Percentiles rank a stretch among this genome's conserved stretches.
These are phyloP conservation scores for Xylaria cubensis DNA, from an alignment of 495 filamentous ascomycete genomes.

Conservation along the genomic window DNA sequence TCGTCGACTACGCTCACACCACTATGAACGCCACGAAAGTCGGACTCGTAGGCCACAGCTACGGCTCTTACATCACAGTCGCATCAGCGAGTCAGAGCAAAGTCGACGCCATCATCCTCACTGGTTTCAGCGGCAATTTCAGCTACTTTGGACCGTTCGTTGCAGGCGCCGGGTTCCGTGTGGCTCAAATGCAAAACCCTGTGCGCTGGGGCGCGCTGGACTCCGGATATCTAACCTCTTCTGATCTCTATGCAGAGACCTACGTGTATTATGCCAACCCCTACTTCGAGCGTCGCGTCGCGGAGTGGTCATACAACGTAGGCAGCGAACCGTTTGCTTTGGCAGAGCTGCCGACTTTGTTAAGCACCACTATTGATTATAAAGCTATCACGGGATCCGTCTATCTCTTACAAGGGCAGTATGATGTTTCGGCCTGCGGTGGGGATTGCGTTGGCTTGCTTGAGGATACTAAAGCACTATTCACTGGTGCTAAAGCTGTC, in stretches of 20 bases:
- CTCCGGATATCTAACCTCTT: constrained; percentile 32
- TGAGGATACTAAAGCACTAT: constrained; percentile 26
- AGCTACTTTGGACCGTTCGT: constrained; percentile 36
- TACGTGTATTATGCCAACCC: constrained; percentile 32
- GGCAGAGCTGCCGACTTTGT: constrained; percentile 35
- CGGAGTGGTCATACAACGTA: constrained; percentile 34
- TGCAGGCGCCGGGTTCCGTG: constrained; percentile 34
- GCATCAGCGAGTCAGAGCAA: constrained; percentile 31
- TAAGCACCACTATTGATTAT: constrained; percentile 25
- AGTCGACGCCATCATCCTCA: constrained; percentile 36
- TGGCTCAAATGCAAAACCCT: constrained; percentile 31
- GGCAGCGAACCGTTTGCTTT: constrained; percentile 40
- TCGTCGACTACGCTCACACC: constrained; percentile 35
- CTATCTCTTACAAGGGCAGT: constrained; percentile 36
- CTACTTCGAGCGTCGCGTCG: constrained; percentile 37
- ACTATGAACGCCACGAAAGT: constrained; percentile 33
- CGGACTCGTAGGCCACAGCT: constrained; percentile 42
- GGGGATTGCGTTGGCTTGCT: constrained; percentile 39
- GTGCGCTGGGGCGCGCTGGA: constrained; percentile 34
- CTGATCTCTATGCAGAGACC: constrained; percentile 2
- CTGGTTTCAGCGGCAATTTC: constrained; percentile 37
- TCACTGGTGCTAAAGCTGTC: constrained; percentile 8
- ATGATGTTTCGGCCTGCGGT: constrained; percentile 38
- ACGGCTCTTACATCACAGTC: constrained; percentile 37
- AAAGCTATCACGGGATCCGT: constrained; percentile 27